Conservation (phyloP, 108 stramenopile genomes). For the Bacterosira constricta region DNA sequence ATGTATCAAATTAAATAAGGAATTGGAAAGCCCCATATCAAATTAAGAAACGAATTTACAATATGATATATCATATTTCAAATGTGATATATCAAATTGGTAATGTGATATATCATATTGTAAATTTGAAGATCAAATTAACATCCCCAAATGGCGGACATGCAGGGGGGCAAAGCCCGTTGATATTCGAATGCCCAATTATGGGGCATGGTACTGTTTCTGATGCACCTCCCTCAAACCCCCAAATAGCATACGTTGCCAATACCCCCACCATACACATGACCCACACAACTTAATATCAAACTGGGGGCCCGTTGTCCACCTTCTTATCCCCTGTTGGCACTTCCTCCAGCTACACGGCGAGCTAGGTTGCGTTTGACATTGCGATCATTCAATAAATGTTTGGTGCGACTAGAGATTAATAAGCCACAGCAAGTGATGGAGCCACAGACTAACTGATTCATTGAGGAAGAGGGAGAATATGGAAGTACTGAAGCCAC, state of each 20-base stretch:
- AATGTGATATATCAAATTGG: too few species aligned
- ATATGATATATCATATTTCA: too few species aligned
- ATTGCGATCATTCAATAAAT: constrained; percentile 73
- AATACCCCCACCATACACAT: constrained; percentile 59
- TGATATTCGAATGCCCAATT: too few species aligned
- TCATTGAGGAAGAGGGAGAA: constrained; percentile 78
- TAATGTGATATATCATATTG: too few species aligned
- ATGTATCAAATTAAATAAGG: too few species aligned
- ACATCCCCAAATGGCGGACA: too few species aligned
- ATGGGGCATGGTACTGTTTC: too few species aligned
- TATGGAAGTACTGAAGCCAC: constrained; percentile 79
- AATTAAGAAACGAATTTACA: too few species aligned
- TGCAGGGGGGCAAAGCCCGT: too few species aligned
- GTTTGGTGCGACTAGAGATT: constrained; percentile 71
- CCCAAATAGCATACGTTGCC: constrained; percentile 66
- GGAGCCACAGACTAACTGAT: constrained; percentile 69
- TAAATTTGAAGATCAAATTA: too few species aligned
- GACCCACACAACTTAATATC: constrained; percentile 59
- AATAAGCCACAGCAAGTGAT: constrained; percentile 82
- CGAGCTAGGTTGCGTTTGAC: constrained; percentile 54
- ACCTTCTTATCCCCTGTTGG: constrained; percentile 38
- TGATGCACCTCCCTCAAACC: constrained; percentile 55
- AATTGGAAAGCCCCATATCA: too few species aligned
- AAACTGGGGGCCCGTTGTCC: constrained; percentile 34
- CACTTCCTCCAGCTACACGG: constrained; percentile 6